Conservation (phyloP, 345 rosid genomes). For the Salix purpurea region DNA sequence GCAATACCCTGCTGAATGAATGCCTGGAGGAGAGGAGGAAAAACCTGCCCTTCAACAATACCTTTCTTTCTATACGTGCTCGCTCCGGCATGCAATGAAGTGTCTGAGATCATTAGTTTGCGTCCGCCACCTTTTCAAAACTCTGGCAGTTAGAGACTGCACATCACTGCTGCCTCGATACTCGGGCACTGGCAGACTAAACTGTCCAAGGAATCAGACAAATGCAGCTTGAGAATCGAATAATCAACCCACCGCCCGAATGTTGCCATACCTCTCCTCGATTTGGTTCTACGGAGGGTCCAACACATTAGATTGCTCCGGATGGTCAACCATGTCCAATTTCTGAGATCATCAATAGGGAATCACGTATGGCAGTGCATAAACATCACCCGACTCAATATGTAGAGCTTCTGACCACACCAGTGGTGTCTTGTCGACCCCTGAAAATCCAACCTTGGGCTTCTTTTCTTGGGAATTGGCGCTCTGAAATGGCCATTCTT, state of each 20-base stretch:
- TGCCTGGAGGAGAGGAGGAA: background rate
- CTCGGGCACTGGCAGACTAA: slow-evolving; percentile 2
- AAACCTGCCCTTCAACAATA: background rate
- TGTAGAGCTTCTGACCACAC: slow-evolving; percentile 66
- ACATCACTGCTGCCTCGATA: background rate
- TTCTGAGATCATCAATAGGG: slow-evolving; percentile 44
- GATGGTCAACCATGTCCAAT: slow-evolving; percentile 10
- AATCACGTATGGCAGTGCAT: slow-evolving; percentile 73
- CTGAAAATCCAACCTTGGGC: slow-evolving; percentile 25
- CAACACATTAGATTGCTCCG: background rate
- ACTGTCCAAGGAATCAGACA: background rate
- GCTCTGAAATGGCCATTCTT: slow-evolving; percentile 54
- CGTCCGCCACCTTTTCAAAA: background rate
- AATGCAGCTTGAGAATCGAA: slow-evolving; percentile 15
- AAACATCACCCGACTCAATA: slow-evolving; percentile 55
- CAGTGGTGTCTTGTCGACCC: slow-evolving; percentile 24
- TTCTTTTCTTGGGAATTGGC: slow-evolving; percentile 23
- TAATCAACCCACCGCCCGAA: background rate
- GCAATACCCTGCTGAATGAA: too few relatives aligned
- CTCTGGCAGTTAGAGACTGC: too few relatives aligned
- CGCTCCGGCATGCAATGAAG: background rate
- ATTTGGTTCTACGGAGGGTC: background rate
- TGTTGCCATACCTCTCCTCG: slow-evolving; percentile 7
- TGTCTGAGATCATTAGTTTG: background rate
- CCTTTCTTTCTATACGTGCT: background rate